Evolutionary conservation across 2,329 filamentous ascomycete species (phyloP), one percentile per base, ranked within the genome.

Genomic region (Aspergillus sp.): DNA sequence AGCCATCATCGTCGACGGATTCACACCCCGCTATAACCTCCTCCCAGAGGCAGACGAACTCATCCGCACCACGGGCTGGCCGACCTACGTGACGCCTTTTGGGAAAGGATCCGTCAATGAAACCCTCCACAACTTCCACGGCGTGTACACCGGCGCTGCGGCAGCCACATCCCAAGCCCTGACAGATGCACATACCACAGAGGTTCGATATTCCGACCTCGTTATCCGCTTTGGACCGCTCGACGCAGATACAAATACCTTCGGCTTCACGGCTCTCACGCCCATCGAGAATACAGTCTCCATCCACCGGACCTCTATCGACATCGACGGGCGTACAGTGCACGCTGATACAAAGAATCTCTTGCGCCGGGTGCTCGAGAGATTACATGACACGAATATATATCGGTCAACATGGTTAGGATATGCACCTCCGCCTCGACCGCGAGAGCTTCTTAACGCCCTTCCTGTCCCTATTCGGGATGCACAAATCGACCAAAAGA

Each of bases 371-470:
- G 6, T 37, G 14, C 35, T n/a, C 4, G 35, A 37, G 1, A 6
- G 15, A 35, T 11, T 35, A 14, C 5, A 24, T 7, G 23, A 7
- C 6, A 24, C 23, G 3, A 11, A 31, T 31, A 31, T 31, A 31
- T 3, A 1, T 3, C 9, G 9, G 3, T 9, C 27, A 4, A 0
- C 3, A 1, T 31, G 27, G 27, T 0, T 31, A 1, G 27, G 27
- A 31, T 31, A 4, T 9, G 0, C 9, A 9, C 27, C 27, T 2
- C 27, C 9, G 8, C 27, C 9, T 3, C 9, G 17, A 7, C n/a
- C 17, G 2, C 40, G 7, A 17, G 9, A 43, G 3, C 7, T 4
- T 17, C n/a, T 21, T 4, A 1, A 9, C 7, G 40, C 19, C 8
- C 40, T 17, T 1, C 6, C 40, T 7, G 9, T 0, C 0, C 24